Conservation (phyloP, 2,329 filamentous ascomycete genomes). For the Ceratocystis ficicola region DNA sequence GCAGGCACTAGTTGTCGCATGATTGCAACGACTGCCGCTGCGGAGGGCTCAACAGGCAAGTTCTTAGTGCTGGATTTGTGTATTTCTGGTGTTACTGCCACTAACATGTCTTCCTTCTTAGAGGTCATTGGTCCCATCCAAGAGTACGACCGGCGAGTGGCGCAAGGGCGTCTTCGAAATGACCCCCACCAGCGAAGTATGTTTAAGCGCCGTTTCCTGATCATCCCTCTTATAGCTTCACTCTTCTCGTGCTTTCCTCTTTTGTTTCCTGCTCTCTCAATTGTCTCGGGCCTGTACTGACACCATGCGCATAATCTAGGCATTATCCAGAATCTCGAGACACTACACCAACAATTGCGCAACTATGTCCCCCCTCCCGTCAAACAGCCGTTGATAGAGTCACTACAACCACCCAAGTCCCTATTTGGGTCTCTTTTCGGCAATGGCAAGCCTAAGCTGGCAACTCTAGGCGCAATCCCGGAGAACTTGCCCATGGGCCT, state of each 20-base stretch:
- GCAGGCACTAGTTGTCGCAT: not conserved
- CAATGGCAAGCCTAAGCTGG: slow-evolving; percentile 27
- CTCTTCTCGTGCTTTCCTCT: too few species aligned
- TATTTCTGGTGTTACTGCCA: not conserved
- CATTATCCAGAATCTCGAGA: slow-evolving; percentile 79
- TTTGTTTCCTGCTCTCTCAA: not conserved
- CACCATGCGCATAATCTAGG: slow-evolving; percentile 36
- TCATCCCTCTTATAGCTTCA: not conserved
- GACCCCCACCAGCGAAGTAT: slow-evolving; percentile 83
- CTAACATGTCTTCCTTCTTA: slow-evolving; percentile 4
- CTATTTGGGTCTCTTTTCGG: slow-evolving; percentile 53
- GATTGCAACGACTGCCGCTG: not conserved
- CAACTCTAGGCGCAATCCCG: slow-evolving; percentile 46
- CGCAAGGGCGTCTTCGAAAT: slow-evolving; percentile 60
- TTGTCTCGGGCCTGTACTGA: not conserved
- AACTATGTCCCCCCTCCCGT: slow-evolving; percentile 63
- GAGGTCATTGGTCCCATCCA: slow-evolving; percentile 55
- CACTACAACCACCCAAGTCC: slow-evolving; percentile 43
- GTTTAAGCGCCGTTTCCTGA: slow-evolving; percentile 23
- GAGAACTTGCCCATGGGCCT: slow-evolving; percentile 71
- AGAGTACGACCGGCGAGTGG: slow-evolving; percentile 78
- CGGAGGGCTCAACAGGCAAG: not conserved
- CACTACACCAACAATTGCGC: slow-evolving; percentile 71
- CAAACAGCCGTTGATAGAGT: slow-evolving; percentile 63
- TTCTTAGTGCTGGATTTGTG: not conserved